Evolutionary conservation across 2,329 filamentous ascomycete species (phyloP), one percentile per base, ranked within the genome.

Genomic region (Onygenales sp.): DNA sequence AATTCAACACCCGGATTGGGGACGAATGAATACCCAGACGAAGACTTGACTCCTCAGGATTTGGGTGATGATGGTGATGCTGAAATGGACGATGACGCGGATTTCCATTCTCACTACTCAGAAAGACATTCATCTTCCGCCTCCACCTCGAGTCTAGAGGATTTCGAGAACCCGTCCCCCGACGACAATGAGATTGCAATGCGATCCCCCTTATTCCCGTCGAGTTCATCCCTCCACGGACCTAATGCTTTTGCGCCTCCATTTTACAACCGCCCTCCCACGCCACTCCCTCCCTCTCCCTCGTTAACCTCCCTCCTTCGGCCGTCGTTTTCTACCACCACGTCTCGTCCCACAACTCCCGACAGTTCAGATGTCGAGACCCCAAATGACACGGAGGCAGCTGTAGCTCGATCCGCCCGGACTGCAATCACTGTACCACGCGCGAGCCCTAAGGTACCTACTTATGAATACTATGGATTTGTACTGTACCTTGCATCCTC

Each of bases 381-480:
- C 0, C 71, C 77, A 2, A 80, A 80, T 54, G 80, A 81, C 59
- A 80, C 81, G 6, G 79, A 81, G 54, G 77, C 77, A 3, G 77
- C 76, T 11, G 80, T 86, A 39, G 78, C 84, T 32, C 78, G 73
- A 65, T 83, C 79, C 32, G 83, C 78, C 52, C 76, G 74, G 49
- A 77, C 75, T 62, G 80, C 74, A 56, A 80, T 76, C 57, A 85
- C 80, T 2, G 82, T 95, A 14, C 88, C 91, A 5, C 86, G 89
- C 53, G 91, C 90, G 1, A 86, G 86, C 52, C 93, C 93, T 1
- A 90, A 93, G 67, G 91, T 98, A 2, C 93, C 93, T n/a, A 98
- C 93, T 0, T 97, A 98, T 74, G 93, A 98, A 68, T 98, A 97
- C 80, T 97, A 97, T 69, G 93, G 93, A 67, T 98, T 98, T 72